phyloP scores from a whole-genome alignment of 2,329 filamentous ascomycete species.

The Cladophialophora psammophila region DNA sequence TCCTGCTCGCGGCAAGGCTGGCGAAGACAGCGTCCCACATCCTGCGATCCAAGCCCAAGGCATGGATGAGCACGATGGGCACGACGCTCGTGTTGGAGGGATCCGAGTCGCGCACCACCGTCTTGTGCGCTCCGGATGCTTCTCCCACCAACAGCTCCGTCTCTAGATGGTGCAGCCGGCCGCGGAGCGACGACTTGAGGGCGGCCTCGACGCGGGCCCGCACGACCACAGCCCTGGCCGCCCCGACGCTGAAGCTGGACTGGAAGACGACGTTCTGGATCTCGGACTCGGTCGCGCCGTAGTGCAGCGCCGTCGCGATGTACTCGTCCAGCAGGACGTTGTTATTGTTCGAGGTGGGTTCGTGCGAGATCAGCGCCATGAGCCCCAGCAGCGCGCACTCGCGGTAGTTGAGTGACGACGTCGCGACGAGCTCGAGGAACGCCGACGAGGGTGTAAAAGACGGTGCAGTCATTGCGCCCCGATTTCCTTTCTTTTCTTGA shows the following conservation, averaged over 20 bases:
- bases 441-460: not conserved
- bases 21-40: slow-evolving; percentile 26
- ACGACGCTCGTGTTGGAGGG: not conserved
- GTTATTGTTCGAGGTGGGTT: not conserved
- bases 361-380: slow-evolving; percentile 18
- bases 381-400: slow-evolving; percentile 17
- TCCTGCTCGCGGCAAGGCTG: not conserved
- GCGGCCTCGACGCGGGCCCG: slow-evolving; percentile 3
- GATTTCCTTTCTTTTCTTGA: not conserved
- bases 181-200: slow-evolving; percentile 10
- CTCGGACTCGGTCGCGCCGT: slow-evolving; percentile 22
- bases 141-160: slow-evolving; percentile 4
- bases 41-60: slow-evolving; percentile 20
- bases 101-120: slow-evolving; percentile 21
- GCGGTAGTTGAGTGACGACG: slow-evolving; percentile 21
- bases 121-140: slow-evolving; percentile 1
- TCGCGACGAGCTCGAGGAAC: slow-evolving; percentile 16
- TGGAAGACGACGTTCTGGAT: slow-evolving; percentile 22
- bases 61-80: slow-evolving; percentile 25
- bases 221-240: slow-evolving; percentile 5
- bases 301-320: slow-evolving; percentile 14
- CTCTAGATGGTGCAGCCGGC: slow-evolving; percentile 14
- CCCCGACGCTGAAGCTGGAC: slow-evolving; percentile 4
- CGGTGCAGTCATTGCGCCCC: not conserved
- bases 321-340: slow-evolving; percentile 7